Evolutionary conservation across 495 filamentous ascomycete genomes (phyloP).

Genomic region (Xylaria scruposa): DNA sequence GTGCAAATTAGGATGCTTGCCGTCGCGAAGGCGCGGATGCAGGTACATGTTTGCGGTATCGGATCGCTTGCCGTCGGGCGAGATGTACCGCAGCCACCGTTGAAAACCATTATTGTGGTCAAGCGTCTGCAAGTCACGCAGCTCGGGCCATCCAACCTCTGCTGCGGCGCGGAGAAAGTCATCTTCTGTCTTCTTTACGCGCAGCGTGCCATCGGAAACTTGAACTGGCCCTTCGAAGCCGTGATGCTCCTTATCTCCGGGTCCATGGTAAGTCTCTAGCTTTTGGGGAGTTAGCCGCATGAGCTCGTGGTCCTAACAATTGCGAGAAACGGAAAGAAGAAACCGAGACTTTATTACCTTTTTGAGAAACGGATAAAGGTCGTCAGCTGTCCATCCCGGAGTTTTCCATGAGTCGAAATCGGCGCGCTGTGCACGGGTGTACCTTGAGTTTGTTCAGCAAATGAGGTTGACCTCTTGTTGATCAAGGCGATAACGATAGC

Average conservation of each 20-base stretch:
- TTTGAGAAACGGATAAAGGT: slow-evolving; percentile 58
- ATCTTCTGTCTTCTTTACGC: slow-evolving; percentile 39
- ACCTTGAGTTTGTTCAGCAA: slow-evolving; percentile 28
- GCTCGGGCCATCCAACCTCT: slow-evolving; percentile 50
- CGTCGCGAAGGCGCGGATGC: slow-evolving; percentile 53
- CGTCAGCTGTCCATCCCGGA: slow-evolving; percentile 58
- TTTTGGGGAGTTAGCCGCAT: slow-evolving; percentile 22
- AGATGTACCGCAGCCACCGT: slow-evolving; percentile 40
- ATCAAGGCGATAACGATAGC: background rate
- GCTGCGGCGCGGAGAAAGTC: slow-evolving; percentile 52
- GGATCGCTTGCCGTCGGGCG: slow-evolving; percentile 54
- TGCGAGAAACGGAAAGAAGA: background rate
- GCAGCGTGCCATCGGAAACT: slow-evolving; percentile 52
- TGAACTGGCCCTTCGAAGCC: slow-evolving; percentile 58
- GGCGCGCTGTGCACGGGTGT: slow-evolving; percentile 43
- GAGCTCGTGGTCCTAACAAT: slow-evolving; percentile 6
- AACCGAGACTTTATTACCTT: slow-evolving; percentile 48
- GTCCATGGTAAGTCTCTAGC: slow-evolving; percentile 59
- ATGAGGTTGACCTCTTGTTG: background rate
- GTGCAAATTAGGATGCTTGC: slow-evolving; percentile 57
- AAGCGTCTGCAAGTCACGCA: slow-evolving; percentile 53
- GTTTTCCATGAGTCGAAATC: slow-evolving; percentile 62
- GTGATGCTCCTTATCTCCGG: slow-evolving; percentile 48
- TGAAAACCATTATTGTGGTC: slow-evolving; percentile 46
- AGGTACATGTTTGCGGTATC: slow-evolving; percentile 54